A percentile compares a stretch with the other conserved stretches of the same genome.
Evolutionary conservation across 805 yeast genomes (phyloP).

Genomic region (Torulaspora indica): DNA sequence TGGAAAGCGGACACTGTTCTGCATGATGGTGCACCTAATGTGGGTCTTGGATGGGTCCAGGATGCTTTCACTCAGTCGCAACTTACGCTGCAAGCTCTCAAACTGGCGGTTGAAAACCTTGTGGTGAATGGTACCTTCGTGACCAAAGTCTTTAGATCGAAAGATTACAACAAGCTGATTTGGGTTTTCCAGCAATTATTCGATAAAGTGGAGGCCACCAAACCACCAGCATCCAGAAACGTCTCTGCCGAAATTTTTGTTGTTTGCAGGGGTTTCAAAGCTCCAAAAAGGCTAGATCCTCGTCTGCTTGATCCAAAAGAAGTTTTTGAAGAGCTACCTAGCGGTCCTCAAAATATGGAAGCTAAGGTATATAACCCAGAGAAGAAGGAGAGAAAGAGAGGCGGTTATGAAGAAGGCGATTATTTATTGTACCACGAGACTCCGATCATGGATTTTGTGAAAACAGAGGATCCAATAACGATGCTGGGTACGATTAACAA

Average conservation of each 20-base stretch:
- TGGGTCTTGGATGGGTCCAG: constrained; percentile 99
- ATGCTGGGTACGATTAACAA: constrained; percentile 69
- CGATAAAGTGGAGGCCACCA: constrained; percentile 96
- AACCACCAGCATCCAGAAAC: constrained; percentile 98
- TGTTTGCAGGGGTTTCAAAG: constrained; percentile 92
- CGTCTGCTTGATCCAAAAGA: constrained; percentile 84
- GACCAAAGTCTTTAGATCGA: constrained; percentile 96
- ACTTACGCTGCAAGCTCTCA: constrained; percentile 86
- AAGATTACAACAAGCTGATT: constrained; percentile 92
- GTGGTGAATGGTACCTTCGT: constrained; percentile 91
- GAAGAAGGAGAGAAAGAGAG: constrained; percentile 80
- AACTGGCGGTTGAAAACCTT: constrained; percentile 89
- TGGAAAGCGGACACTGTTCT: constrained; percentile 98
- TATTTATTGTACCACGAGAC: constrained; percentile 62
- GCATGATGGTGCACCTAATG: constrained; percentile 99
- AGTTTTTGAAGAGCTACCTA: constrained; percentile 88
- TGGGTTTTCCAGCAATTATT: constrained; percentile 97
- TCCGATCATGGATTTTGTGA: constrained; percentile 76
- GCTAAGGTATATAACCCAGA: constrained; percentile 95
- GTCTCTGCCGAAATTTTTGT: constrained; percentile 99
- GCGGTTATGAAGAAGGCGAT: constrained; percentile 96
- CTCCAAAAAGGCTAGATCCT: constrained; percentile 93
- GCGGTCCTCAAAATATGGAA: constrained; percentile 71
- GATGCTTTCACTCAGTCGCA: constrained; percentile 99
- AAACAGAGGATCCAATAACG: constrained; percentile 75